Conservation (phyloP, 75 land plant genomes). For the Azolla pinnata region DNA sequence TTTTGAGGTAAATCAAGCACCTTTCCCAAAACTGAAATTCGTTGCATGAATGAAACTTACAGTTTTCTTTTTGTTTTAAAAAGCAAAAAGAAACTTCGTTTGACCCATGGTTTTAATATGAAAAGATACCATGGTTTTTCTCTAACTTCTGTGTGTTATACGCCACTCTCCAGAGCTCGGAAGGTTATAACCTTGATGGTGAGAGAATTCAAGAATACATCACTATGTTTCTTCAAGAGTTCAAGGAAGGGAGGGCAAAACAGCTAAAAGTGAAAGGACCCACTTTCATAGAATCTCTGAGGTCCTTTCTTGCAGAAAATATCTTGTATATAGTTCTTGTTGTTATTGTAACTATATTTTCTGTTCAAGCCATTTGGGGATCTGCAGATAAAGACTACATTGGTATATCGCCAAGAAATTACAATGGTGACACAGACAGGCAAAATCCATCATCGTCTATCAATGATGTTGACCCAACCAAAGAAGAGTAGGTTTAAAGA, state of each 20-base stretch:
- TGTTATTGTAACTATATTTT: slow-evolving; percentile 23
- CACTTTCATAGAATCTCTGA: slow-evolving; percentile 37
- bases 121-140: not conserved
- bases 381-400: too few species aligned
- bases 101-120: not conserved
- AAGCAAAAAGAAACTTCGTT: not conserved
- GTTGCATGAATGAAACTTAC: too few species aligned
- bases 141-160: too few species aligned
- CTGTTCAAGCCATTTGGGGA: not conserved
- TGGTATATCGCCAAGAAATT: too few species aligned
- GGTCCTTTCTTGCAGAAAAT: slow-evolving; percentile 28
- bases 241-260: slow-evolving; percentile 41
- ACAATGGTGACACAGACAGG: too few species aligned
- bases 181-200: slow-evolving; percentile 34
- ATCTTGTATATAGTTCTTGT: slow-evolving; percentile 34
- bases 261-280: slow-evolving; percentile 33
- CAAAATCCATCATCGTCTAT: too few species aligned
- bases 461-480: too few species aligned
- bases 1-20: too few species aligned
- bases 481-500: too few species aligned
- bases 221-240: slow-evolving; percentile 49
- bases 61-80: slow-evolving; percentile 12
- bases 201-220: slow-evolving; percentile 39
- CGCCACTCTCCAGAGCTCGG: slow-evolving; percentile 32
- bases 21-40: too few species aligned